These are phyloP conservation scores for Eimeria sp. DNA, from an alignment of 169 alveolate species.

Conservation along the genomic window DNA sequence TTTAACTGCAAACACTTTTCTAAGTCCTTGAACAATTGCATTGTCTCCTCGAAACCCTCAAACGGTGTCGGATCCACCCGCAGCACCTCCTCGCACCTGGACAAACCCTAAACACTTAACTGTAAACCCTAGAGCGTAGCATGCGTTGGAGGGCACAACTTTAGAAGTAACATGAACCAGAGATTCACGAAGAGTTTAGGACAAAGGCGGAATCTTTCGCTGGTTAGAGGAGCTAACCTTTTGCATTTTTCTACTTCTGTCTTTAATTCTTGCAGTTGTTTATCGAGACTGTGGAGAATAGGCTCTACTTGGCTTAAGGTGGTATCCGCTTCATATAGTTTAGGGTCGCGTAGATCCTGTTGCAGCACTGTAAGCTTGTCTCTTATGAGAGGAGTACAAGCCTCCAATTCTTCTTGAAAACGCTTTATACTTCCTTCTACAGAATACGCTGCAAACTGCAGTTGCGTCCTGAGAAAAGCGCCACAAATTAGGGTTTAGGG, in stretches of 20 bases:
- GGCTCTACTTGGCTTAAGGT: not conserved
- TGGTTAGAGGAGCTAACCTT: not conserved
- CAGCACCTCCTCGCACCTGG: conserved; percentile 83
- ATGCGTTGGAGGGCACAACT: not conserved
- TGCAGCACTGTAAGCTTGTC: not conserved
- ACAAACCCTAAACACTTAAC: conserved; percentile 5
- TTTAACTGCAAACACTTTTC: conserved; percentile 79
- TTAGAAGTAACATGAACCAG: not conserved
- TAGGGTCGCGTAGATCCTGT: not conserved
- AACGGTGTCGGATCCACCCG: conserved; percentile 78
- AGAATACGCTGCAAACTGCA: conserved; percentile 66
- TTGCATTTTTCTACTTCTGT: conserved; percentile 63
- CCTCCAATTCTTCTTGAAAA: conserved; percentile 75
- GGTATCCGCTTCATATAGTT: conserved; percentile 6
- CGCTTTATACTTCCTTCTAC: conserved; percentile 65
- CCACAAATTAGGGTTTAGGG: conserved; percentile 9
- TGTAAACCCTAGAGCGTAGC: not conserved
- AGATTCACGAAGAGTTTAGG: not conserved
- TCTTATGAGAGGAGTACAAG: not conserved
- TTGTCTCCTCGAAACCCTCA: conserved; percentile 84
- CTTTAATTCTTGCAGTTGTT: conserved; percentile 38
- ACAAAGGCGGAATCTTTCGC: not conserved
- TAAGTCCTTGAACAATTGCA: conserved; percentile 12
- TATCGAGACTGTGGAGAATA: not conserved
- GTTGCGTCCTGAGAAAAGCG: conserved; percentile 48